Conservation (phyloP, 805 yeast species). For the Yarrowia sp. region DNA sequence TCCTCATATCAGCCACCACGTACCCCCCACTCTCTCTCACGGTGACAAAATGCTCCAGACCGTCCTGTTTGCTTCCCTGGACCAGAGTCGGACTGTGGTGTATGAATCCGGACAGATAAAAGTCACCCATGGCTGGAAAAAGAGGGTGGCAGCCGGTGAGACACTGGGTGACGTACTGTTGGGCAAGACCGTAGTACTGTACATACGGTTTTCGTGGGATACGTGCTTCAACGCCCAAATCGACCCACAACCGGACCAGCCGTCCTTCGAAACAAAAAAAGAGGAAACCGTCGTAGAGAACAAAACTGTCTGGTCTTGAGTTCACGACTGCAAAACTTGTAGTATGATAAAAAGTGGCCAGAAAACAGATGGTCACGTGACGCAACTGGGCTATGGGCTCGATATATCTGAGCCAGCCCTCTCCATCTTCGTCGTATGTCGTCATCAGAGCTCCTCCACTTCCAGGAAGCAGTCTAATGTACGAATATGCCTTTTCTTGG, state of each 20-base stretch:
- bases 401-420: not conserved
- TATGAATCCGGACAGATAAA: not conserved
- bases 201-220: no score
- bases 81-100: not conserved
- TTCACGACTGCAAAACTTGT: no score
- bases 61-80: not conserved
- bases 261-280: not conserved
- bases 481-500: not conserved
- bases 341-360: not conserved
- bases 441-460: not conserved
- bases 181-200: no score
- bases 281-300: not conserved
- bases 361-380: not conserved
- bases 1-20: not conserved
- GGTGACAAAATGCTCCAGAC: not conserved
- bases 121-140: not conserved
- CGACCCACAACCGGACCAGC: not conserved
- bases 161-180: not conserved
- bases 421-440: not conserved
- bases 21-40: not conserved
- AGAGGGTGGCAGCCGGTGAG: not conserved
- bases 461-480: not conserved
- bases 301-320: no score
- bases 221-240: not conserved
- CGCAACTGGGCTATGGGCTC: not conserved